Percentiles rank a stretch among this genome's conserved stretches.
Evolutionary conservation across 139 green algal genomes (phyloP).

Genomic region (Raphidocelis subcapitata): DNA sequence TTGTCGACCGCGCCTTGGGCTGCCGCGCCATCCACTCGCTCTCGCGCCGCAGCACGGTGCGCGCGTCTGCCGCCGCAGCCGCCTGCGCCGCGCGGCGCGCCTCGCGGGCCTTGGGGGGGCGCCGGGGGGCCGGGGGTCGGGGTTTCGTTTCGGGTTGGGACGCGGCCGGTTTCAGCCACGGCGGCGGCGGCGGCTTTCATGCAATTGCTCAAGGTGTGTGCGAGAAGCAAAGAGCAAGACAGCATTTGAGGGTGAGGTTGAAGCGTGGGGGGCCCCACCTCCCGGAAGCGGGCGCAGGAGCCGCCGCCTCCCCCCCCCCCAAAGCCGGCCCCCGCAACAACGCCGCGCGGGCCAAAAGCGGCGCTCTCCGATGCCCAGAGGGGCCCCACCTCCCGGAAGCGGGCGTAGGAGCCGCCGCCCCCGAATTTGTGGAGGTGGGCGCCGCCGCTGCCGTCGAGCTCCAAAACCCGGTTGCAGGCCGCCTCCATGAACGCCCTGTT

Average conservation of each 20-base stretch:
- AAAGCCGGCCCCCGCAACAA: not conserved
- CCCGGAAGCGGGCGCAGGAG: constrained; percentile 55
- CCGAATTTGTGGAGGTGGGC: constrained; percentile 64
- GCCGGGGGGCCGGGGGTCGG: not conserved
- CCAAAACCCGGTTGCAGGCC: constrained; percentile 67
- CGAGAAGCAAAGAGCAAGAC: not conserved
- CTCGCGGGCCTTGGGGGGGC: constrained; percentile 34
- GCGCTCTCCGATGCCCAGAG: not conserved
- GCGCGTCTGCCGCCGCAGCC: constrained; percentile 52
- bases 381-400: constrained; percentile 52
- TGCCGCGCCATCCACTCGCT: constrained; percentile 80
- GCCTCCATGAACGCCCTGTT: constrained; percentile 70
- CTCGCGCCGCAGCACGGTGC: constrained; percentile 66
- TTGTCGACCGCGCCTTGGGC: constrained; percentile 63
- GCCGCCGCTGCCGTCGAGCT: constrained; percentile 65
- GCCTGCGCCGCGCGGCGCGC: constrained; percentile 55
- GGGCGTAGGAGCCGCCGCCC: constrained; percentile 49
- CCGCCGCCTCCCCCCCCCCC: constrained; percentile 35
- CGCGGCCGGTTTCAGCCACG: too few species aligned
- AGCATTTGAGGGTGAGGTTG: not conserved
- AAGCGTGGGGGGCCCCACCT: constrained; percentile 35
- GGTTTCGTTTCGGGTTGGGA: not conserved
- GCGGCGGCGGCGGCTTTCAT: too few species aligned
- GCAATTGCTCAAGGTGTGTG: not conserved
- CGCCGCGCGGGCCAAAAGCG: not conserved